Conservation (phyloP, 169 alveolate genomes). For the Perkinsus olseni region DNA sequence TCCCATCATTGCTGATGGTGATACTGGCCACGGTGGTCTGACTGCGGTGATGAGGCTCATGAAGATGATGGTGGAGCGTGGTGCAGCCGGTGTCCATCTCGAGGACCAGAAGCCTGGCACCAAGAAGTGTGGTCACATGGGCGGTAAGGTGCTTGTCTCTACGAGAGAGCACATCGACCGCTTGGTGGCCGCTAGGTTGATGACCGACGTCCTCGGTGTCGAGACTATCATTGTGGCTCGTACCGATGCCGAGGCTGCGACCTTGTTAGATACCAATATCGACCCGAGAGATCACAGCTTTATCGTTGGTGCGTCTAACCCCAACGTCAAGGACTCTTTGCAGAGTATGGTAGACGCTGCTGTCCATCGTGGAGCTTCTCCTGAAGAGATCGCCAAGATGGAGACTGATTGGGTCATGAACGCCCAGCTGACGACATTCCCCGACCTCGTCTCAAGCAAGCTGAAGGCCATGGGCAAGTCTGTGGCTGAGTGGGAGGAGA, state of each 20-base stretch:
- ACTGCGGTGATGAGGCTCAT: slow-evolving; percentile 62
- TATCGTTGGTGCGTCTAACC: slow-evolving; percentile 56
- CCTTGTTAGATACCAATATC: slow-evolving; percentile 53
- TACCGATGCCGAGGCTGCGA: slow-evolving; percentile 67
- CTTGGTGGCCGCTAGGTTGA: slow-evolving; percentile 59
- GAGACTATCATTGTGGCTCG: slow-evolving; percentile 61
- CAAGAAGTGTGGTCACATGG: slow-evolving; percentile 75
- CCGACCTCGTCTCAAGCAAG: background rate
- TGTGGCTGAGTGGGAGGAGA: background rate
- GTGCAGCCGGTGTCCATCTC: slow-evolving; percentile 71
- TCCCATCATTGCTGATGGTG: slow-evolving; percentile 72
- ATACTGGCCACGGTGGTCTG: slow-evolving; percentile 74
- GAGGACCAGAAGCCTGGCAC: slow-evolving; percentile 72
- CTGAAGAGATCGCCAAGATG: slow-evolving; percentile 46
- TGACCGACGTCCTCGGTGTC: slow-evolving; percentile 64
- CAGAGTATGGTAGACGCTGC: slow-evolving; percentile 4
- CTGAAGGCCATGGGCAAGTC: background rate
- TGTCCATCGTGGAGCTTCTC: background rate
- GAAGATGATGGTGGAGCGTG: slow-evolving; percentile 62
- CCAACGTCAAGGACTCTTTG: slow-evolving; percentile 40
- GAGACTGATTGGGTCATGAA: background rate
- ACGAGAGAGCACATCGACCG: slow-evolving; percentile 54
- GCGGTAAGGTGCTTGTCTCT: slow-evolving; percentile 67
- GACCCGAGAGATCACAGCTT: slow-evolving; percentile 62
- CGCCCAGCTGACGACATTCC: background rate